Evolutionary conservation across 2,329 filamentous ascomycete species (phyloP), one percentile per base, ranked within the genome.

Genomic region (Fusarium pininemorale): DNA sequence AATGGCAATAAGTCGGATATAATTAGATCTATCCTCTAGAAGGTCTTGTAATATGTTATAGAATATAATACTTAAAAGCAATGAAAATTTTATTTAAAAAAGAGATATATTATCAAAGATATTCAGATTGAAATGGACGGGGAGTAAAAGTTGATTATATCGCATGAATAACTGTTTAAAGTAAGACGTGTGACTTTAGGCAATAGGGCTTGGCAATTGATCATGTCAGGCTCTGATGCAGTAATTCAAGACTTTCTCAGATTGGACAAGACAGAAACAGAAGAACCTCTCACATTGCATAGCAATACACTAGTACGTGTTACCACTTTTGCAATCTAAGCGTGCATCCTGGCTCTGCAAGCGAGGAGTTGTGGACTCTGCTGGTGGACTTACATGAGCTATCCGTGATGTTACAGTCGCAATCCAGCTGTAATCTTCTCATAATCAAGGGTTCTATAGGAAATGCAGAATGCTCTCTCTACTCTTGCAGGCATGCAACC

Each of bases 91-190:
- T 5, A 6, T 8, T 13, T 6, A 26, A 26, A 9, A 26, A 13
- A 13, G 16, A 8, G 8, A 13, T 26, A 6, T 9, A 14, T 24
- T 14, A 5, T 10, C 3, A 6, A 14, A 47, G 44, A 47, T 7
- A 3, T 5, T 28, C 0, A 28, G 4, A 22, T 22, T 28, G 6
- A 2, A 5, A 22, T 47, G 8, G 12, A 1, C 1, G 13, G 8
- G 24, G 8, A 20, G 13, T 9, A 47, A 20, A 26, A 7, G 13
- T n/a, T n/a, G 1, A 41, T n/a, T 14, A 0, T 0, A 35, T 35
- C 14, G 14, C 32, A 16, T 35, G 14, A 35, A 9, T 6, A n/a
- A n/a, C 39, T 41, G 13, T n/a, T n/a, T 41, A 1, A 41, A 41
- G 13, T n/a, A n/a, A 10, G 18, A 20, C 18, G 12, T 9, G 4